phyloP scores from a whole-genome alignment of 768 basidiomycete genomes.

The Pulveroboletus sp. region DNA sequence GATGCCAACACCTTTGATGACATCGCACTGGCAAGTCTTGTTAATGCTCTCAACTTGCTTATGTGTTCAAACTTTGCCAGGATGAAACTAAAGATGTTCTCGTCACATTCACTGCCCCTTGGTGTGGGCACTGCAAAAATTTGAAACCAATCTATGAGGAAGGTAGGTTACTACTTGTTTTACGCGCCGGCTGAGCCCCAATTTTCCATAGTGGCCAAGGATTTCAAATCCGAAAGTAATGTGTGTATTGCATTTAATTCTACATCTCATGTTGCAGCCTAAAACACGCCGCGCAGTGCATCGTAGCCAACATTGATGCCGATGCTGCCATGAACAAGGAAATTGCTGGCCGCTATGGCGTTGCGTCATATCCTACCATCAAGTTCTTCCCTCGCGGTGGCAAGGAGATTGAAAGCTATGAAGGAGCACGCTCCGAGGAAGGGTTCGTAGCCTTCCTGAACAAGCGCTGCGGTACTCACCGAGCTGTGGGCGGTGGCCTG shows the following conservation, averaged over 20 bases:
- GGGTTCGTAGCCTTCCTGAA: slow-evolving; percentile 80
- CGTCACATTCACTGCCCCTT: slow-evolving; percentile 78
- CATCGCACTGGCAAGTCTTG: slow-evolving; percentile 53
- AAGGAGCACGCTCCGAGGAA: slow-evolving; percentile 63
- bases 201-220: slow-evolving; percentile 55
- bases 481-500: slow-evolving; percentile 78
- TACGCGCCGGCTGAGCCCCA: neutral
- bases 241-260: slow-evolving; percentile 36
- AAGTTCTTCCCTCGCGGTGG: slow-evolving; percentile 85
- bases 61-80: slow-evolving; percentile 29
- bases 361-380: slow-evolving; percentile 86
- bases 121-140: slow-evolving; percentile 95
- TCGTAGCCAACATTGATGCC: slow-evolving; percentile 88
- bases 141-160: slow-evolving; percentile 86
- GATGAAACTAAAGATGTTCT: slow-evolving; percentile 76
- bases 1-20: slow-evolving; percentile 72
- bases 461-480: slow-evolving; percentile 80
- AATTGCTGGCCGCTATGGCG: slow-evolving; percentile 64
- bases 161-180: slow-evolving; percentile 34
- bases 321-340: slow-evolving; percentile 77
- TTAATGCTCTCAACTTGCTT: neutral
- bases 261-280: neutral
- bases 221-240: slow-evolving; percentile 72
- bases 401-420: slow-evolving; percentile 63
- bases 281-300: slow-evolving; percentile 49